A percentile compares a stretch with the other conserved stretches of the same genome.
These are phyloP conservation scores for Hypocreales sp. DNA, from an alignment of 2,329 filamentous ascomycete species.

Conservation along the genomic window DNA sequence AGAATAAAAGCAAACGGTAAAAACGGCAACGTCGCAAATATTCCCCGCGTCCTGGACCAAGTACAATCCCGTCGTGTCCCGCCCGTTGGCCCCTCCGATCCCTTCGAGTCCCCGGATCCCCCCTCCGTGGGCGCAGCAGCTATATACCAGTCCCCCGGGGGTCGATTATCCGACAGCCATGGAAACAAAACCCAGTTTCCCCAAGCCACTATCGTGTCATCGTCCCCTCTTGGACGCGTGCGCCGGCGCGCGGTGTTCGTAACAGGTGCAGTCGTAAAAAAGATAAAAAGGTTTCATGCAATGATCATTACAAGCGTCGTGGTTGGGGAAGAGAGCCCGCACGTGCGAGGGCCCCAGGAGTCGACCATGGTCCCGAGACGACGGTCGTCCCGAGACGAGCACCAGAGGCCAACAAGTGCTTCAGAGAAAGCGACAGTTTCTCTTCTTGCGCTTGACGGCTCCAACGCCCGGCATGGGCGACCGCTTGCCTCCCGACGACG, in stretches of 20 bases:
- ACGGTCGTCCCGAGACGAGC: too few species aligned
- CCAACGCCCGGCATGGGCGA: constrained; percentile 26
- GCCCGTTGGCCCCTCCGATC: neutral
- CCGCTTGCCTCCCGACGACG: constrained; percentile 20
- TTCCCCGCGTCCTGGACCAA: constrained; percentile 1
- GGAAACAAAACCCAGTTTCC: constrained; percentile 1
- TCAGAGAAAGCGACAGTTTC: constrained; percentile 68
- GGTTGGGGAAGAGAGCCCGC: too few species aligned
- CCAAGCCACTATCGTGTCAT: constrained; percentile 1
- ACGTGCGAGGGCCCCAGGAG: too few species aligned
- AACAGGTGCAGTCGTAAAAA: constrained; percentile 13
- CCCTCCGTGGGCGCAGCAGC: constrained; percentile 1
- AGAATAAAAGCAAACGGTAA: constrained; percentile 6
- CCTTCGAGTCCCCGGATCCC: neutral
- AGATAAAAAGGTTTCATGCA: constrained; percentile 13
- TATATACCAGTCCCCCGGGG: constrained; percentile 3
- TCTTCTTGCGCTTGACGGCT: constrained; percentile 62
- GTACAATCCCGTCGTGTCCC: constrained; percentile 2
- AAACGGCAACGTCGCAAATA: constrained; percentile 6
- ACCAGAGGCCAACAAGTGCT: too few species aligned
- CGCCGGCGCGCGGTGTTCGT: constrained; percentile 6
- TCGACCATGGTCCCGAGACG: too few species aligned
- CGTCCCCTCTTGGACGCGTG: neutral
- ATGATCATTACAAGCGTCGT: constrained; percentile 28
- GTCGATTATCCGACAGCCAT: neutral